These are phyloP conservation scores for Saccharomycopsis olivae DNA, from an alignment of 805 yeast genomes.

Conservation along the genomic window DNA sequence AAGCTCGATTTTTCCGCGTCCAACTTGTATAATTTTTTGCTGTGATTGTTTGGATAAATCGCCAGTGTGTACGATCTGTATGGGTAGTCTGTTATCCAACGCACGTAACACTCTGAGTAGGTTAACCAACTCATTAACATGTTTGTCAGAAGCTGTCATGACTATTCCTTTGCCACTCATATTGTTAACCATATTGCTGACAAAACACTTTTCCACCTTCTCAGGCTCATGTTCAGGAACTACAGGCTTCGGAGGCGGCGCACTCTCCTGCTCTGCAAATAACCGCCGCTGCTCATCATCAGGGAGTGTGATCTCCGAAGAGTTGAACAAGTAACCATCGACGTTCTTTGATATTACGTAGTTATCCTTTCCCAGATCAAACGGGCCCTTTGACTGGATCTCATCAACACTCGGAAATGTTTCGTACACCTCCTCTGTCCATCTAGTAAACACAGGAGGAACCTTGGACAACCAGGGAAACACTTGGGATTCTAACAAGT, in stretches of 20 bases:
- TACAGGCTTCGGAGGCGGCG: no score
- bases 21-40: constrained; percentile 27
- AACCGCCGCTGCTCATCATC: no score
- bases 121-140: constrained; percentile 23
- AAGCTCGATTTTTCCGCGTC: constrained; percentile 30
- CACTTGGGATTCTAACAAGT: constrained; percentile 21
- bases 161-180: constrained; percentile 29
- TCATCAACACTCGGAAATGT: no score
- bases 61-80: constrained; percentile 30
- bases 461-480: constrained; percentile 33
- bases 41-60: constrained; percentile 26
- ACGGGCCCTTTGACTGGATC: no score
- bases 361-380: no score
- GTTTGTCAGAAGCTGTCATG: constrained; percentile 24
- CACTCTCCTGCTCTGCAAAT: no score
- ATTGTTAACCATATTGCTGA: constrained; percentile 21
- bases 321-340: no score
- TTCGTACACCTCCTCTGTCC: constrained; percentile 28
- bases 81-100: constrained; percentile 29
- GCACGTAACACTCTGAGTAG: constrained; percentile 32
- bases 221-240: no score
- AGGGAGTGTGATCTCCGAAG: no score
- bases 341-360: no score
- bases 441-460: constrained; percentile 32
- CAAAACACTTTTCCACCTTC: constrained; percentile 21